phyloP scores from a whole-genome alignment of 2,329 filamentous ascomycete genomes.

The Talaromyces sp. region DNA sequence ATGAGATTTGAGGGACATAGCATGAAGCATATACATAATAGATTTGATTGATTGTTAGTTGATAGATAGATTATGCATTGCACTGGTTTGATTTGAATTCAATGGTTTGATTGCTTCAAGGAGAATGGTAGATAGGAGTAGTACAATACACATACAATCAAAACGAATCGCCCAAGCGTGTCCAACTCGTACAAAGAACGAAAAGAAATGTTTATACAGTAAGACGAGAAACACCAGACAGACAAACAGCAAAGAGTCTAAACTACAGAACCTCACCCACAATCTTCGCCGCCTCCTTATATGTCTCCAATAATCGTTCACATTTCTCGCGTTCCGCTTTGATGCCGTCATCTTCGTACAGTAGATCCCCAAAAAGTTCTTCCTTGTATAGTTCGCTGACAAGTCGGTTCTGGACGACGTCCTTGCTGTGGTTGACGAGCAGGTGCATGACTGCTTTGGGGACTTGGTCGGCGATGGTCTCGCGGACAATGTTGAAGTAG shows the following conservation, averaged over 20 bases:
- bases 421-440: conserved; percentile 96
- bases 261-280: conserved; percentile 86
- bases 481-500: conserved; percentile 98
- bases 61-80: background rate
- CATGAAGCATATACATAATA: conserved; percentile 1
- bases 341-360: conserved; percentile 96
- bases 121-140: conserved; percentile 5
- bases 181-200: background rate
- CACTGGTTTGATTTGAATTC: background rate
- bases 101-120: background rate
- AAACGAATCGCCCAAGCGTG: background rate
- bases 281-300: conserved; percentile 96
- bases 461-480: conserved; percentile 97
- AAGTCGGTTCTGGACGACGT: conserved; percentile 93
- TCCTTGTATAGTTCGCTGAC: conserved; percentile 97
- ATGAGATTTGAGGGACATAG: background rate
- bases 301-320: conserved; percentile 90
- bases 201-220: conserved; percentile 8
- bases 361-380: conserved; percentile 80
- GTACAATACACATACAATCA: conserved; percentile 11
- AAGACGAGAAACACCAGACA: background rate
- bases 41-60: background rate
- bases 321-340: conserved; percentile 99
- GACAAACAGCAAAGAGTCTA: conserved; percentile 1
- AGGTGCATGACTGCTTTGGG: conserved; percentile 99